phyloP scores from a whole-genome alignment of 2,329 filamentous ascomycete species.

The Cercospora sp. region DNA sequence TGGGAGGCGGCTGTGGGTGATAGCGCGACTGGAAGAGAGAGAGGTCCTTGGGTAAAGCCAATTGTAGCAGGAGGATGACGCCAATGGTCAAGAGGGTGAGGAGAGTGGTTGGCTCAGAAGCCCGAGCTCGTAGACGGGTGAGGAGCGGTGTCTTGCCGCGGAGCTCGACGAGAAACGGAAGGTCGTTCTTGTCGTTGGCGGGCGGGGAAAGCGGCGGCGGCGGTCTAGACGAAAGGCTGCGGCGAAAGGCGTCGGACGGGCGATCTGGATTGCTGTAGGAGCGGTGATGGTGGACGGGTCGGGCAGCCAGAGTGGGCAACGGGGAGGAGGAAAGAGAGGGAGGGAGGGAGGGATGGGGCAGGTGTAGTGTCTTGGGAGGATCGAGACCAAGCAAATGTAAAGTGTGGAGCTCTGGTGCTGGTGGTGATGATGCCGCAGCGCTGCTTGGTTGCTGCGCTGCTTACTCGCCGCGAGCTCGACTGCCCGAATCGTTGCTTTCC shows the following conservation, averaged over 20 bases:
- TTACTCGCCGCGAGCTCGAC: neutral
- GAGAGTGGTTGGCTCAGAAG: slow-evolving; percentile 18
- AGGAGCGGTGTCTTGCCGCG: slow-evolving; percentile 21
- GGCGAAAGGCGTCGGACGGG: slow-evolving; percentile 22
- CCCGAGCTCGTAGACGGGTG: slow-evolving; percentile 15
- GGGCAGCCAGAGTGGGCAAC: slow-evolving; percentile 19
- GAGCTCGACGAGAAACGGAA: slow-evolving; percentile 36
- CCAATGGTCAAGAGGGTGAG: slow-evolving; percentile 19
- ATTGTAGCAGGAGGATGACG: slow-evolving; percentile 20
- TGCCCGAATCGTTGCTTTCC: slow-evolving; percentile 5
- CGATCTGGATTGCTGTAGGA: slow-evolving; percentile 27
- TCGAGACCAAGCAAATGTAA: slow-evolving; percentile 2
- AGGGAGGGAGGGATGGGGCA: neutral
- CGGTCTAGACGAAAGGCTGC: slow-evolving; percentile 21
- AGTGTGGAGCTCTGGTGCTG: slow-evolving; percentile 10
- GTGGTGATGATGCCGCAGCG: slow-evolving; percentile 5
- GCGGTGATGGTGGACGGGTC: slow-evolving; percentile 19
- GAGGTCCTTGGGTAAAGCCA: slow-evolving; percentile 17
- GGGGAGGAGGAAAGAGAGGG: neutral
- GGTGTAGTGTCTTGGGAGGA: neutral
- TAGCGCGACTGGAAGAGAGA: slow-evolving; percentile 14
- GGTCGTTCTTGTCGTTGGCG: slow-evolving; percentile 25
- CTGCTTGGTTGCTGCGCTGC: neutral
- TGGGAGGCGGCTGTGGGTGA: slow-evolving; percentile 27
- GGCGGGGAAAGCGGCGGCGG: slow-evolving; percentile 4